phyloP scores from a whole-genome alignment of 495 filamentous ascomycete genomes.

The Elasticomyces elasticus region DNA sequence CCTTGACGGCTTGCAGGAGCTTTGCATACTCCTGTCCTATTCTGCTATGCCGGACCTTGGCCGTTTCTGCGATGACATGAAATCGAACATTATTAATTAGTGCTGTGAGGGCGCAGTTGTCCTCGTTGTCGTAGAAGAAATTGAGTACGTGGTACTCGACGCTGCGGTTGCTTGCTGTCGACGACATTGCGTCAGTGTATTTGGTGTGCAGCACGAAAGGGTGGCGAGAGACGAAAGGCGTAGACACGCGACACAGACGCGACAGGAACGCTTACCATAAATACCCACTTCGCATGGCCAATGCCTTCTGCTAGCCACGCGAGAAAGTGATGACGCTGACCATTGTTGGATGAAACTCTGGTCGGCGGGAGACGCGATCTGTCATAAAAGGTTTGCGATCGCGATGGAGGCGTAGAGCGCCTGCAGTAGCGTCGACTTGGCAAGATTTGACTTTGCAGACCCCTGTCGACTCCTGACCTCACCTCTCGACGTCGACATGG shows the following conservation, averaged over 20 bases:
- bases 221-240: neutral
- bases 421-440: neutral
- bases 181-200: neutral
- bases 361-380: neutral
- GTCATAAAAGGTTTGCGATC: neutral
- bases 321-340: neutral
- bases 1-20: slow-evolving; percentile 4
- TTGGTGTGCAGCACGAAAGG: no score
- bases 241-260: neutral
- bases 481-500: neutral
- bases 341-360: neutral
- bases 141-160: neutral
- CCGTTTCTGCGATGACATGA: slow-evolving; percentile 8
- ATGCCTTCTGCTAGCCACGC: neutral
- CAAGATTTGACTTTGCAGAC: neutral
- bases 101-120: slow-evolving; percentile 7
- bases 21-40: slow-evolving; percentile 4
- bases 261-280: neutral
- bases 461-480: neutral
- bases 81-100: slow-evolving; percentile 7
- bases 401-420: neutral
- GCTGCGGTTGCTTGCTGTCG: neutral
- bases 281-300: neutral
- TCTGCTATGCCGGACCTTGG: neutral
- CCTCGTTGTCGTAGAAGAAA: slow-evolving; percentile 8